These are phyloP conservation scores for Wakefieldia striispora DNA, from an alignment of 768 basidiomycete species.

Conservation along the genomic window DNA sequence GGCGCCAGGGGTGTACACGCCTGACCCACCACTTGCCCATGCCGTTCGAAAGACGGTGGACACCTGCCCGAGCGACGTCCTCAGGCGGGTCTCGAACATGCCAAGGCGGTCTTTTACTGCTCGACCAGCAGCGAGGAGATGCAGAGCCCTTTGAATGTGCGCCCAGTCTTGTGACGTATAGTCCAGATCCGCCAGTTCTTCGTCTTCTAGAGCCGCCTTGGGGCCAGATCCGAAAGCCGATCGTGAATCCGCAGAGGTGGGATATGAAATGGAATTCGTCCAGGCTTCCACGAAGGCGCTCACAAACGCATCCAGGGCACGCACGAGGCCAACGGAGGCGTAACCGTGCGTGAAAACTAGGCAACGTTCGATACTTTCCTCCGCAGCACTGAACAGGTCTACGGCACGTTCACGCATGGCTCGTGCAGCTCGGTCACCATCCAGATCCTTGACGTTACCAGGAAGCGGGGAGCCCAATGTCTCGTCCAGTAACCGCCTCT, in stretches of 20 bases:
- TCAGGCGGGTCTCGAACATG: slow-evolving; percentile 70
- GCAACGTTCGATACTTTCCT: slow-evolving; percentile 77
- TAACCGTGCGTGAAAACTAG: slow-evolving; percentile 87
- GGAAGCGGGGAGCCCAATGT: slow-evolving; percentile 49
- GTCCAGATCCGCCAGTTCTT: slow-evolving; percentile 77
- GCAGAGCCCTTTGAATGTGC: slow-evolving; percentile 77
- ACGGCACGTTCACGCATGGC: slow-evolving; percentile 71
- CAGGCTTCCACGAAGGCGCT: slow-evolving; percentile 66
- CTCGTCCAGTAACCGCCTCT: slow-evolving; percentile 66
- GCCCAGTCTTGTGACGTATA: slow-evolving; percentile 90
- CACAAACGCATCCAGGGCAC: slow-evolving; percentile 71
- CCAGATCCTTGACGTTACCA: slow-evolving; percentile 15
- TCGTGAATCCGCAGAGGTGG: slow-evolving; percentile 30
- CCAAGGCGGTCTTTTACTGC: slow-evolving; percentile 65
- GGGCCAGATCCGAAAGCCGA: slow-evolving; percentile 30
- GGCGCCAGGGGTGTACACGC: slow-evolving; percentile 53
- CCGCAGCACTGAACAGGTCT: slow-evolving; percentile 73
- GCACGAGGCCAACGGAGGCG: slow-evolving; percentile 69
- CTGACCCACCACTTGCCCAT: slow-evolving; percentile 46
- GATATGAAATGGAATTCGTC: slow-evolving; percentile 50
- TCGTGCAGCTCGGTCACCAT: slow-evolving; percentile 50
- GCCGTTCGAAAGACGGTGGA: slow-evolving; percentile 58
- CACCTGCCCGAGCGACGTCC: slow-evolving; percentile 54
- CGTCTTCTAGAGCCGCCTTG: slow-evolving; percentile 35
- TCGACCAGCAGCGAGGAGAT: slow-evolving; percentile 79